phyloP scores from a whole-genome alignment of 2,329 filamentous ascomycete genomes.

The Neophaeococcomyces mojaviensis region DNA sequence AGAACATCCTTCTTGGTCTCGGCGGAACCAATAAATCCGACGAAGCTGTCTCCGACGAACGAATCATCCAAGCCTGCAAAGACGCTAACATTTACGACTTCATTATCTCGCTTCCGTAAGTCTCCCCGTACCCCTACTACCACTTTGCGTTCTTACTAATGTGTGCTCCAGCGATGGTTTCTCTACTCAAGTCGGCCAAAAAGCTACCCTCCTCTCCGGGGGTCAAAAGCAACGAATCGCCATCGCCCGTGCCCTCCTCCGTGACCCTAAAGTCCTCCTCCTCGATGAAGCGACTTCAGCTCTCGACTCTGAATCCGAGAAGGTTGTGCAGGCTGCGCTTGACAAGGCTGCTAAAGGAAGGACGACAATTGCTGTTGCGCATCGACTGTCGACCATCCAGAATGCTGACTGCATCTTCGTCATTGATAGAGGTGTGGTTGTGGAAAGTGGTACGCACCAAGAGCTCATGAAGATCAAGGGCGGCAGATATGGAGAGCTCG shows the following conservation, averaged over 20 bases:
- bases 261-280: constrained; percentile 80
- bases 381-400: constrained; percentile 85
- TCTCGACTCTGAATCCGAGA: constrained; percentile 43
- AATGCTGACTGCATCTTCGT: constrained; percentile 93
- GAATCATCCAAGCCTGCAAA: constrained; percentile 69
- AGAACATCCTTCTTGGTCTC: constrained; percentile 78
- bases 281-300: constrained; percentile 67
- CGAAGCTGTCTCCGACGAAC: constrained; percentile 58
- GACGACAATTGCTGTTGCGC: constrained; percentile 90
- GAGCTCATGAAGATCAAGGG: constrained; percentile 56
- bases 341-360: constrained; percentile 76
- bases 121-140: constrained; percentile 17
- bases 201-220: constrained; percentile 76
- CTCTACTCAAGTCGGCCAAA: constrained; percentile 75
- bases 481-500: constrained; percentile 69
- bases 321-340: constrained; percentile 59
- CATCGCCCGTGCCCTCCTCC: constrained; percentile 81
- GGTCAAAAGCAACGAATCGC: constrained; percentile 94
- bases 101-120: constrained; percentile 68
- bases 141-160: background rate
- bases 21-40: constrained; percentile 47
- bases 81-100: constrained; percentile 93
- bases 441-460: constrained; percentile 73
- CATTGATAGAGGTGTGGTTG: constrained; percentile 81
- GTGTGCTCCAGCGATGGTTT: constrained; percentile 57